Percentiles rank a stretch among this genome's conserved stretches.
phyloP scores from a whole-genome alignment of 2,329 filamentous ascomycete genomes.

The Alternaria solani region DNA sequence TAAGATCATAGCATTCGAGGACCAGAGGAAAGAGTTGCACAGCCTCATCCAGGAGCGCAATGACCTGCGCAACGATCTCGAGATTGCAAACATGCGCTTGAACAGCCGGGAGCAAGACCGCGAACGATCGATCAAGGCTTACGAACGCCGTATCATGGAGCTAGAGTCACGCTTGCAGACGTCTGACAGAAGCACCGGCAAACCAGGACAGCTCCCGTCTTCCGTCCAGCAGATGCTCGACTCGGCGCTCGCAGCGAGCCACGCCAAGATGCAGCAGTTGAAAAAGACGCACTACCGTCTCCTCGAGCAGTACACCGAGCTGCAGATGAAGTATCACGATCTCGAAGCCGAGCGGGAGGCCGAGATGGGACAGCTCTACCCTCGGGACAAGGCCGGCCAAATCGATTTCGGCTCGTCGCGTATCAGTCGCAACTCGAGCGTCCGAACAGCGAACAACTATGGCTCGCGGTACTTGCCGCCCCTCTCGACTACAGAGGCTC shows the following conservation, averaged over 20 bases:
- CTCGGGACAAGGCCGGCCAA: slow-evolving; percentile 28
- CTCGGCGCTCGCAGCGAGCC: slow-evolving; percentile 57
- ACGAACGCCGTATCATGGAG: slow-evolving; percentile 59
- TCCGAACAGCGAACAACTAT: slow-evolving; percentile 30
- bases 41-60: slow-evolving; percentile 65
- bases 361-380: slow-evolving; percentile 33
- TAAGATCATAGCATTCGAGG: slow-evolving; percentile 42
- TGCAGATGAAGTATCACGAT: slow-evolving; percentile 57
- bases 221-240: slow-evolving; percentile 59
- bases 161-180: slow-evolving; percentile 51
- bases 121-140: slow-evolving; percentile 56
- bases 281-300: slow-evolving; percentile 63
- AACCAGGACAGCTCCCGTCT: slow-evolving; percentile 47
- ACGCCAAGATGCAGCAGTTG: slow-evolving; percentile 58
- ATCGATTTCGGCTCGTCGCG: slow-evolving; percentile 28
- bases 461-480: slow-evolving; percentile 37
- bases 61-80: slow-evolving; percentile 65
- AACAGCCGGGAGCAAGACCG: slow-evolving; percentile 60
- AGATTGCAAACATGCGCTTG: slow-evolving; percentile 67
- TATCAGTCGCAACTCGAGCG: slow-evolving; percentile 39
- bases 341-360: slow-evolving; percentile 48
- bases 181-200: slow-evolving; percentile 31
- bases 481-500: slow-evolving; percentile 29
- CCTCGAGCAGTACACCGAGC: slow-evolving; percentile 59
- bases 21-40: slow-evolving; percentile 55